A percentile compares a stretch with the other conserved stretches of the same genome.
phyloP scores from a whole-genome alignment of 2,329 filamentous ascomycete genomes.

The Hypoxylon sp. region DNA sequence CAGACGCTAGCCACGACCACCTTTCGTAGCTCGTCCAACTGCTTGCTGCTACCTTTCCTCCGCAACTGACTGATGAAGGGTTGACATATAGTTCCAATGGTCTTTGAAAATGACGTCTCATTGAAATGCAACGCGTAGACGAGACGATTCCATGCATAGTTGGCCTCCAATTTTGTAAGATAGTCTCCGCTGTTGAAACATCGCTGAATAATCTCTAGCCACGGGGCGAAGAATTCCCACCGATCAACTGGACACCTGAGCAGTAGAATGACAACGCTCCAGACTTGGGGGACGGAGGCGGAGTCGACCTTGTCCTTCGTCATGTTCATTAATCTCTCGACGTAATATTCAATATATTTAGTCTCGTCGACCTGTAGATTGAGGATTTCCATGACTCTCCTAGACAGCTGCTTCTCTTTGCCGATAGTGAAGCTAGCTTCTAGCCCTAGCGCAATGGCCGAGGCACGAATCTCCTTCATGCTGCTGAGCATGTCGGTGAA shows the following conservation, averaged over 20 bases:
- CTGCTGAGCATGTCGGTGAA: slow-evolving; percentile 85
- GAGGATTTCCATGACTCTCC: slow-evolving; percentile 74
- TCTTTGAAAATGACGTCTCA: slow-evolving; percentile 68
- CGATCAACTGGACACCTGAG: slow-evolving; percentile 73
- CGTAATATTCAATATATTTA: slow-evolving; percentile 77
- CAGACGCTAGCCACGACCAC: slow-evolving; percentile 77
- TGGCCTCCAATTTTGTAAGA: slow-evolving; percentile 79
- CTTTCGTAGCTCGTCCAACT: slow-evolving; percentile 68
- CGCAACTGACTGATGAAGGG: slow-evolving; percentile 78
- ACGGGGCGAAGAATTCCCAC: slow-evolving; percentile 81
- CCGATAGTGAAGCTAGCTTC: slow-evolving; percentile 78
- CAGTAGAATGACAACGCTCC: slow-evolving; percentile 85
- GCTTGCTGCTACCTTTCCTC: slow-evolving; percentile 69
- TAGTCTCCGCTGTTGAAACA: slow-evolving; percentile 86
- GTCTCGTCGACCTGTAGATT: slow-evolving; percentile 68
- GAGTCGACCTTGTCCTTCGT: slow-evolving; percentile 72
- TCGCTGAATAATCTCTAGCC: slow-evolving; percentile 82
- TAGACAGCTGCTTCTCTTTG: slow-evolving; percentile 74
- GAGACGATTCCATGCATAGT: slow-evolving; percentile 87
- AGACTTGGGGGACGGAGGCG: slow-evolving; percentile 83
- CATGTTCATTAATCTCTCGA: slow-evolving; percentile 75
- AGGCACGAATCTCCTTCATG: slow-evolving; percentile 79
- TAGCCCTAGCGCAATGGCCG: slow-evolving; percentile 80
- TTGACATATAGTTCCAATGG: slow-evolving; percentile 68
- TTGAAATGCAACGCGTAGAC: slow-evolving; percentile 79